Base-by-base conservation (phyloP, 805 yeast genomes). In the Kodamaea nitidulidarum region DNA sequence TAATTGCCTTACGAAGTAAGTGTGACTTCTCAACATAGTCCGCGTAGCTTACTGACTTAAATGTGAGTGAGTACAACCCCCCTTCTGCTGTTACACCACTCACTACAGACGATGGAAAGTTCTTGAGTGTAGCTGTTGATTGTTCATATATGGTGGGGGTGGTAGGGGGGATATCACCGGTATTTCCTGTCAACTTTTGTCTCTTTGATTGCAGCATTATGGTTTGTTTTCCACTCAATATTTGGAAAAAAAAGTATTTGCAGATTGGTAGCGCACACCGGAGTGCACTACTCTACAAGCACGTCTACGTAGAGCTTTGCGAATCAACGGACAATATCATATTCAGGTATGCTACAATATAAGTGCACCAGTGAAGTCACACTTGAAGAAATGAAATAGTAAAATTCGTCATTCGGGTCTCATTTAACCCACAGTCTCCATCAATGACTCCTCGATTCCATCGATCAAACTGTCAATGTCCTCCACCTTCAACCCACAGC, bases 381-480 rank as follows among this genome's bases (percentile, higher is more conserved):
- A 22, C 26, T 20, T 20, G 30, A 31, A 37, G 30, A 37, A 36
- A 30, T 30, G 35, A 37, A 36, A 14, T 37, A 22, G 24, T 26
- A 20, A 31, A 14, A 15, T n/a, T 12, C 17, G 10, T 27, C 25
- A 11, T 15, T 14, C 11, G 4, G 5, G 15, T 15, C 31, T 15
- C 10, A 28, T 17, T 33, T 32, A 37, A 22, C 30, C 31, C 10
- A 31, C 40, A n/a, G 44, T 34, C 29, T 44, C 48, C 45, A 44
- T 42, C n/a, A 42, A 39, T 2, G 46, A 45, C 24, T 38, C 46
- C 26, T 45, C 45, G 17, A 91, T 84, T 15, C 91, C 96, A 48
- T 85, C 91, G 36, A 91, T 69, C 42, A 88, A 70, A 21, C 85
- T 83, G 53, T 81, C 87, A 42, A 91, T 81, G 44, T 84, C 93